Percentiles rank a stretch among this genome's conserved stretches.
Evolutionary conservation across 192 early-diverging fungal genomes (phyloP).

Genomic region (Backusella tuberculispora): DNA sequence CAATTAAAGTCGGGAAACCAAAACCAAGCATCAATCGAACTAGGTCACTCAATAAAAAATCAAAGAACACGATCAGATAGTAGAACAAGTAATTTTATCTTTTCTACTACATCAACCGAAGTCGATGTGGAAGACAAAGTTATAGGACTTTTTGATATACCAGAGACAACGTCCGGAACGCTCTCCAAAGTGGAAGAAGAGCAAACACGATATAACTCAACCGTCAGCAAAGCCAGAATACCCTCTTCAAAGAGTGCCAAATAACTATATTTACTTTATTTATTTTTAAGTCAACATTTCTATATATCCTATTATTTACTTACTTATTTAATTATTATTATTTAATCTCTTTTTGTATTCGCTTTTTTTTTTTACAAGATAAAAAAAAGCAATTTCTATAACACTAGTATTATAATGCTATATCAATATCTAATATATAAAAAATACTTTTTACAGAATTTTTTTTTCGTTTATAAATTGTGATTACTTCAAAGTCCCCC

Average conservation of each 20-base stretch:
- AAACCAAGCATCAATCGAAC: neutral
- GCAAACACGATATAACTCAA: neutral
- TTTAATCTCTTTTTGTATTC: neutral
- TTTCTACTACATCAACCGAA: neutral
- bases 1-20: neutral
- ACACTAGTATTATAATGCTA: neutral
- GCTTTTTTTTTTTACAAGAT: neutral
- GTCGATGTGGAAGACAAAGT: neutral
- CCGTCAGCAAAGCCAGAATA: neutral
- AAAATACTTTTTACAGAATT: neutral
- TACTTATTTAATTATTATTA: neutral
- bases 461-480: neutral
- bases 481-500: neutral
- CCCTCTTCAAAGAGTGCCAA: neutral
- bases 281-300: neutral
- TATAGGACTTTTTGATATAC: neutral
- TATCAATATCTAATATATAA: neutral
- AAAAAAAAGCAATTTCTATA: neutral
- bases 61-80: neutral
- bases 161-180: neutral
- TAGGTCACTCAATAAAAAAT: neutral
- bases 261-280: neutral
- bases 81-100: neutral
- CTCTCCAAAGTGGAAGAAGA: constrained; percentile 8
- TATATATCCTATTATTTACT: neutral